A percentile compares a stretch with the other conserved stretches of the same genome.
These are phyloP conservation scores for Orychophragmus violaceus DNA, from an alignment of 345 rosid genomes.

Conservation along the genomic window DNA sequence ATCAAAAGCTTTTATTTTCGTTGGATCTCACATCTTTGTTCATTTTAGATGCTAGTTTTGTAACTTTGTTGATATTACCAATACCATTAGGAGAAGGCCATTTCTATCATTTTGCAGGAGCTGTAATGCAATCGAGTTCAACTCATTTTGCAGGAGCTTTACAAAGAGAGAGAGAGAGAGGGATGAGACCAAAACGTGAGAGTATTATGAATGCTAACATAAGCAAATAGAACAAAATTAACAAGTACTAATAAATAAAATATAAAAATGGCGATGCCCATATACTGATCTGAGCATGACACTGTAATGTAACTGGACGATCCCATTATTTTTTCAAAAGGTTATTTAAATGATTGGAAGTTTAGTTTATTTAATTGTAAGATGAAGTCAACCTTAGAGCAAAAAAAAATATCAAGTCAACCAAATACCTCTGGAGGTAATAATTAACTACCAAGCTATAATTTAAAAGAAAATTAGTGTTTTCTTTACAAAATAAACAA, in stretches of 20 bases:
- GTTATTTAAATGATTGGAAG: not conserved
- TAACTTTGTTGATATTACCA: not conserved
- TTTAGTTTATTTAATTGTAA: not conserved
- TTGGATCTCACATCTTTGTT: not conserved
- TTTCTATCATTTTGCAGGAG: not conserved
- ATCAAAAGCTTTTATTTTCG: not conserved
- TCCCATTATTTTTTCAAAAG: not conserved
- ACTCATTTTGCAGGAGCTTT: too few relatives aligned
- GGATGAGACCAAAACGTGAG: constrained; percentile 10
- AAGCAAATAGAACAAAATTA: too few relatives aligned
- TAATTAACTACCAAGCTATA: too few relatives aligned
- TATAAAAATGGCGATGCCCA: not conserved
- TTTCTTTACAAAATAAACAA: too few relatives aligned
- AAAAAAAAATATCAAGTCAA: too few relatives aligned
- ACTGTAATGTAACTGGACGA: constrained; percentile 4
- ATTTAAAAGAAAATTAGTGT: too few relatives aligned
- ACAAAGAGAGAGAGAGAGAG: not conserved
- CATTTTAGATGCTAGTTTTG: not conserved
- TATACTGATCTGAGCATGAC: constrained; percentile 7
- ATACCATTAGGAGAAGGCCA: not conserved
- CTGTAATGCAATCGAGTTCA: not conserved
- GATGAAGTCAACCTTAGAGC: too few relatives aligned
- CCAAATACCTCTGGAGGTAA: not conserved
- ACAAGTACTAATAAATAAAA: not conserved
- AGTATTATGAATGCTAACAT: not conserved